Conservation (phyloP, 257 asterid genomes). For the Penstemon davidsonii region DNA sequence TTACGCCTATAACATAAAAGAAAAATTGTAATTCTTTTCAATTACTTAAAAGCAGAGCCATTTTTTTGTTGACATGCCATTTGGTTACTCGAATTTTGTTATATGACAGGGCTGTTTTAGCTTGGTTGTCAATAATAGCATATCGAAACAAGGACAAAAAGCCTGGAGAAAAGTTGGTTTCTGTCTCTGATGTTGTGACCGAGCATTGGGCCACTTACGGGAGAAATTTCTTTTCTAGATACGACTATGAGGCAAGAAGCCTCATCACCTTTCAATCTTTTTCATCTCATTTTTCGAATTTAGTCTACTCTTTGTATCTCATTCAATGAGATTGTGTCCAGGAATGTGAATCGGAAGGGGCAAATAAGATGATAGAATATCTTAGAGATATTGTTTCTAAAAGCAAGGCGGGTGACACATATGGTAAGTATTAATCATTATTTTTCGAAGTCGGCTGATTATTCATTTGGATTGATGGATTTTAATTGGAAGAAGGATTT, state of each 20-base stretch:
- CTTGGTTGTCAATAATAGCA: constrained; percentile 97
- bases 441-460: not conserved
- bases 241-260: constrained; percentile 87
- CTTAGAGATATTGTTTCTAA: constrained; percentile 65
- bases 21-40: no score
- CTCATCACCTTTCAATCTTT: constrained; percentile 22
- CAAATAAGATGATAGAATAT: constrained; percentile 67
- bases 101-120: constrained; percentile 83
- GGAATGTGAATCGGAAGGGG: constrained; percentile 91
- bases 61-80: not conserved
- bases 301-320: constrained; percentile 1
- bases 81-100: constrained; percentile 25
- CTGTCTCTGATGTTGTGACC: constrained; percentile 83
- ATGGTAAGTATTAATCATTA: constrained; percentile 44
- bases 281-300: constrained; percentile 9
- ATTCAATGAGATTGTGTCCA: constrained; percentile 29
- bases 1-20: constrained; percentile 3
- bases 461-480: no score
- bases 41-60: not conserved
- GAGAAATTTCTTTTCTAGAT: constrained; percentile 93
- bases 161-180: constrained; percentile 75
- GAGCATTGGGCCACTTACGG: constrained; percentile 97
- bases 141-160: constrained; percentile 74
- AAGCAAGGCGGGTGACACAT: constrained; percentile 68
- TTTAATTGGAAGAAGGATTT: no score